Conservation (phyloP, 768 basidiomycete genomes). For the Punctularia strigosozonata region DNA sequence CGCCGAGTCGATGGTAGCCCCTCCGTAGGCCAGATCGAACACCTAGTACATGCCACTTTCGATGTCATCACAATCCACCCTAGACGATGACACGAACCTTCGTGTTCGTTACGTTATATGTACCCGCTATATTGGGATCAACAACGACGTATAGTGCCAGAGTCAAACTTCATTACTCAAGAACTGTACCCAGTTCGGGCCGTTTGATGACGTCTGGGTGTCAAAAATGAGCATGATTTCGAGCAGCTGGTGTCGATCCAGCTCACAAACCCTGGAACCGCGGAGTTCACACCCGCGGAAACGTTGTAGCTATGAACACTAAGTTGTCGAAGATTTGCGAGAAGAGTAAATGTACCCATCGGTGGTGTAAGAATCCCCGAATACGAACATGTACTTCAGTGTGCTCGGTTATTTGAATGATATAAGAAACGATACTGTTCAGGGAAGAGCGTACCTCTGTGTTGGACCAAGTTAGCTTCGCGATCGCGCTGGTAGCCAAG, state of each 20-base stretch:
- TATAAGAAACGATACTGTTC: too few relatives aligned
- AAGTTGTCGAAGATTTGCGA: too few relatives aligned
- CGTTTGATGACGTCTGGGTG: slow-evolving; percentile 45
- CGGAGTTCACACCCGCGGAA: slow-evolving; percentile 40
- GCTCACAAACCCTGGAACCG: slow-evolving; percentile 38
- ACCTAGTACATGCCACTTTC: slow-evolving; percentile 9
- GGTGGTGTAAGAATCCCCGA: slow-evolving; percentile 54
- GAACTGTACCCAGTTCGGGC: slow-evolving; percentile 50
- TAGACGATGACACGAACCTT: slow-evolving; percentile 21
- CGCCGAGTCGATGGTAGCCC: slow-evolving; percentile 24
- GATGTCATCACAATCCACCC: neutral
- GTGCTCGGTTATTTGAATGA: too few relatives aligned
- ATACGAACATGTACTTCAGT: slow-evolving; percentile 46
- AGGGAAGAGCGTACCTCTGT: slow-evolving; percentile 13
- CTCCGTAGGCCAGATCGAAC: slow-evolving; percentile 25
- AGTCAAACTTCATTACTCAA: slow-evolving; percentile 24
- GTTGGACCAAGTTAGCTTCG: slow-evolving; percentile 33
- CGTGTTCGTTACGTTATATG: slow-evolving; percentile 43
- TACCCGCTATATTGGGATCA: slow-evolving; percentile 21
- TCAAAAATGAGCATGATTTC: neutral
- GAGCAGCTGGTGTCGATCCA: too few relatives aligned
- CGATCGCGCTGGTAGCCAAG: slow-evolving; percentile 7
- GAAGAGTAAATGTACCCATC: too few relatives aligned
- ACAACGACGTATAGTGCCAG: slow-evolving; percentile 1
- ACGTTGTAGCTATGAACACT: too few relatives aligned